phyloP scores from a whole-genome alignment of 2,329 filamentous ascomycete genomes.

The Chrysoporthe austroafricana region DNA sequence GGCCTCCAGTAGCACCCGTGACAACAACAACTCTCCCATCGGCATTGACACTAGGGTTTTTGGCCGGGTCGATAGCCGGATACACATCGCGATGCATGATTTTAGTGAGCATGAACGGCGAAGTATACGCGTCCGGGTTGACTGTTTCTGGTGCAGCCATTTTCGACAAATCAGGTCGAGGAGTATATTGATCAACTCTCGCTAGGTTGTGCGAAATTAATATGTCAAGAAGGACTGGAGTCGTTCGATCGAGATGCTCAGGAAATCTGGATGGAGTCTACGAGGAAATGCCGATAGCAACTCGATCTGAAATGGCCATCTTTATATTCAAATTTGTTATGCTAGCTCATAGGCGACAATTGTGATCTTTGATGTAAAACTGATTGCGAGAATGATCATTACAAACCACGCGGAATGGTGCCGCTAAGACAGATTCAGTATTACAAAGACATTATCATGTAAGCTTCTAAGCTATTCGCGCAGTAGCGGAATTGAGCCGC shows the following conservation, averaged over 20 bases:
- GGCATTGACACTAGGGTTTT: constrained; percentile 28
- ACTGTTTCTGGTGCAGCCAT: constrained; percentile 8
- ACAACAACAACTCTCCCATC: constrained; percentile 34
- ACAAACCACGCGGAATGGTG: constrained; percentile 11
- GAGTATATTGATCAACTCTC: too few relatives aligned
- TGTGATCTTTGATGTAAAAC: background rate
- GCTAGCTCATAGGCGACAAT: too few relatives aligned
- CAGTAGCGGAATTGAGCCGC: background rate
- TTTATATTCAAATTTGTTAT: too few relatives aligned
- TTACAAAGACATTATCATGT: background rate
- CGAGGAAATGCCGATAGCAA: background rate
- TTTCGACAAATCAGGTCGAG: background rate
- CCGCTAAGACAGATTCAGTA: background rate
- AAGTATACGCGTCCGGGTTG: constrained; percentile 31
- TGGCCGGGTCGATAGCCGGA: constrained; percentile 30
- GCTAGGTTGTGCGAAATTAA: too few relatives aligned
- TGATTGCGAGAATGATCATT: background rate
- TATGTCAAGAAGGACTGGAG: too few relatives aligned
- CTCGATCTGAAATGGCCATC: too few relatives aligned
- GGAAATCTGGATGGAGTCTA: background rate
- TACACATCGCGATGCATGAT: constrained; percentile 34
- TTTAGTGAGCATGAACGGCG: constrained; percentile 33
- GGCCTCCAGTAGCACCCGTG: constrained; percentile 35
- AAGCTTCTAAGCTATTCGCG: background rate
- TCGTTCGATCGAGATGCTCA: background rate